Evolutionary conservation across 148 eudicot species (phyloP).

Genomic region (Nepenthes mirabilis): DNA sequence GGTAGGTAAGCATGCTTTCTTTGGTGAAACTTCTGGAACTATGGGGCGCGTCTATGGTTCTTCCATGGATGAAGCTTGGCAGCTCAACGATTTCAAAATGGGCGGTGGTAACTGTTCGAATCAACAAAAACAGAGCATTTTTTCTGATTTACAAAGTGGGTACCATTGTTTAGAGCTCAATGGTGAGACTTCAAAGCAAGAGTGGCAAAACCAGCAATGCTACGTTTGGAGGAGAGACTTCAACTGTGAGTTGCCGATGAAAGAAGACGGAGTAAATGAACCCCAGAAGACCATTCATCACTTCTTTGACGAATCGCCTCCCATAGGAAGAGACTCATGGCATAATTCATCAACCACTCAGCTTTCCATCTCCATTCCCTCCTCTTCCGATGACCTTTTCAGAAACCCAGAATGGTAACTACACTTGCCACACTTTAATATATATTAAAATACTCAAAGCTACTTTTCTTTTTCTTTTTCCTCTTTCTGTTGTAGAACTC

Average conservation of each 20-base stretch:
- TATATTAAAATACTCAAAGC: background rate
- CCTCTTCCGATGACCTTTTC: constrained; percentile 26
- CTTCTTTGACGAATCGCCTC: too few relatives aligned
- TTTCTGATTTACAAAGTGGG: too few relatives aligned
- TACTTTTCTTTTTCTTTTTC: background rate
- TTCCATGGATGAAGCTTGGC: constrained; percentile 17
- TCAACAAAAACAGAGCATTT: background rate
- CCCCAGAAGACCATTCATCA: too few relatives aligned
- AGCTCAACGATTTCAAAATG: constrained; percentile 5
- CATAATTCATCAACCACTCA: constrained; percentile 24
- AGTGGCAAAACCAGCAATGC: too few relatives aligned
- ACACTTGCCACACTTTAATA: background rate
- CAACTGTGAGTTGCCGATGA: too few relatives aligned
- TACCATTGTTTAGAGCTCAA: too few relatives aligned
- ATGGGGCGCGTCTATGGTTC: constrained; percentile 17
- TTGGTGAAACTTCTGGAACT: constrained; percentile 21
- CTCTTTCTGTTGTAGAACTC: too few relatives aligned
- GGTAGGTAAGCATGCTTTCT: constrained; percentile 26
- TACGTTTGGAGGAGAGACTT: too few relatives aligned
- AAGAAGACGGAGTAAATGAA: too few relatives aligned
- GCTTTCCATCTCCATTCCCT: constrained; percentile 26
- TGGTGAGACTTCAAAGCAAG: too few relatives aligned
- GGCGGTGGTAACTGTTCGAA: constrained; percentile 1
- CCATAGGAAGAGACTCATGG: background rate
- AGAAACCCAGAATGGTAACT: constrained; percentile 12